Evolutionary conservation across 2,329 filamentous ascomycete species (phyloP), one percentile per base, ranked within the genome.

Genomic region (Curvularia eragrostidis): DNA sequence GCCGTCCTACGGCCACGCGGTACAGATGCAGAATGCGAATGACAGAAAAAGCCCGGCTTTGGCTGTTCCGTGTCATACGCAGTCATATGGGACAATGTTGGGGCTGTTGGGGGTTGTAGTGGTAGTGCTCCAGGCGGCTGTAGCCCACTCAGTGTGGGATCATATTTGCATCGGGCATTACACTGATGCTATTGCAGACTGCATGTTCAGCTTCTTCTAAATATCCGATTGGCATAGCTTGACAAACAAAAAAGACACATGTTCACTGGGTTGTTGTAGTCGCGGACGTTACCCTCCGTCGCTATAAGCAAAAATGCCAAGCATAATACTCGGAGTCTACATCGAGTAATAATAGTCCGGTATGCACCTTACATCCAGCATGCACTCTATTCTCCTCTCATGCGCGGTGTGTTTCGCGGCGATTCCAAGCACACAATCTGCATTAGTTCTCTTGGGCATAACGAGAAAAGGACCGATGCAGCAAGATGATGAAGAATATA

Each of bases 1-100:
- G 50, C 52, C 46, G 52, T 52, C 48, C 18, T 48, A 32, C 46
- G 56, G 48, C 62, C 59, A 63, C 50, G 50, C 58, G 62, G 44
- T 48, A 56, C 57, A 47, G 43, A 48, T 55, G 49, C 43, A 64
- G 60, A 52, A 46, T 50, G 58, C 48, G 52, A 62, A 28, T 52
- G 52, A 54, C 56, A 50, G 57, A 28, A 61, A 39, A 52, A 61
- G 56, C 57, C 62, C 69, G 69, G 71, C 44, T n/a, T n/a, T 34
- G 30, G 21, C 42, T 30, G 46, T 59, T 70, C 70, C 69, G 70
- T 68, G 61, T 51, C 55, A 24, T 32, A 65, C 58, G 44, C 21
- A 60, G 59, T 50, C 48, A 54, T 46, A 49, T 19, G 51, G 19
- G 24, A 43, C 47, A 34, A 13, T 44, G 32, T 46, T 41, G 30